A percentile compares a stretch with the other conserved stretches of the same genome.
Evolutionary conservation across 192 early-diverging fungal species (phyloP).

Genomic region (Gonapodya prolifera): DNA sequence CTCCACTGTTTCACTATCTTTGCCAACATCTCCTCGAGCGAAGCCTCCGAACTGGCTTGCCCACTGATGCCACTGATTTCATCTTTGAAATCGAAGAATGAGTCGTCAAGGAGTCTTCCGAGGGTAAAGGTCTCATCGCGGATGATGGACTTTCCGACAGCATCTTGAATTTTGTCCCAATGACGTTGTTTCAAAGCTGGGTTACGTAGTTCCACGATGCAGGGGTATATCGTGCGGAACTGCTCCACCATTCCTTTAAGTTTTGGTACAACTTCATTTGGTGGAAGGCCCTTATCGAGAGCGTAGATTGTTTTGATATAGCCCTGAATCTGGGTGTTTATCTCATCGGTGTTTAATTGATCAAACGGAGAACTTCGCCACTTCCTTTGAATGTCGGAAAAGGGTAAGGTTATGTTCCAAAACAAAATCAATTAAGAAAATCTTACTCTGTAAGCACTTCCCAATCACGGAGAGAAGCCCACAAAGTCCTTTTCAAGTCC

Average conservation of each 20-base stretch:
- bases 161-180: slow-evolving; percentile 42
- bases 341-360: slow-evolving; percentile 37
- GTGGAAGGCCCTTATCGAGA: slow-evolving; percentile 51
- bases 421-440: neutral
- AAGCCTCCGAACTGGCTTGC: slow-evolving; percentile 45
- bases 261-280: slow-evolving; percentile 48
- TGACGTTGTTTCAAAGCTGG: slow-evolving; percentile 43
- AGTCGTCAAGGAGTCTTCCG: slow-evolving; percentile 40
- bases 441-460: slow-evolving; percentile 29
- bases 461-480: slow-evolving; percentile 43
- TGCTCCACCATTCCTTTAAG: slow-evolving; percentile 40
- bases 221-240: slow-evolving; percentile 40
- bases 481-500: slow-evolving; percentile 42
- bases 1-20: slow-evolving; percentile 47
- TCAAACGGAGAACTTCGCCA: slow-evolving; percentile 38
- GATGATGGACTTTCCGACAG: slow-evolving; percentile 43
- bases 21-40: slow-evolving; percentile 55
- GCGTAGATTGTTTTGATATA: slow-evolving; percentile 42
- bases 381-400: slow-evolving; percentile 10
- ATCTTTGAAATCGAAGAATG: slow-evolving; percentile 50
- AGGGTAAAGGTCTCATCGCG: slow-evolving; percentile 53
- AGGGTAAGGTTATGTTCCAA: neutral
- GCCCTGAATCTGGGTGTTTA: slow-evolving; percentile 32
- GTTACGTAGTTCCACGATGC: slow-evolving; percentile 43
- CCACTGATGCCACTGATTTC: slow-evolving; percentile 53